Base-by-base conservation (phyloP, 345 rosid genomes). In the Ceriops tagal region DNA sequence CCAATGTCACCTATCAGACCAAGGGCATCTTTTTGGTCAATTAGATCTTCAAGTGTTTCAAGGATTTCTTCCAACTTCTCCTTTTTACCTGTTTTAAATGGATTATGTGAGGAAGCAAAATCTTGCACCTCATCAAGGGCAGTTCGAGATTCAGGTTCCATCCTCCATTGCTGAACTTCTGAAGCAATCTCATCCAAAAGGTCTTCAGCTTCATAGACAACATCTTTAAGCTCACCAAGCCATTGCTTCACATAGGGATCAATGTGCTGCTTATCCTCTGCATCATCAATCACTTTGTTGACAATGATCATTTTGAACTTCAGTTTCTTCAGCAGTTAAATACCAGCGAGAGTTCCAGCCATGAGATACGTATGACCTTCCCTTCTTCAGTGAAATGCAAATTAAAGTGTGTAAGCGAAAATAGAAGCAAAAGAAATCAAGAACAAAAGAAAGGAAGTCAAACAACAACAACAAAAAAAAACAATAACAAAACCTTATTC, bases 191-290 rank as follows among this genome's bases (percentile, higher is more conserved):
- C 74, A 1, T 75, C 78, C 24, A 75, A 19, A 1, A 75, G 22
- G 43, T 75, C 78, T 51, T 75, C 74, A 5, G 74, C 78, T 56
- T 69, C 74, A 64, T 64, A 75, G 8, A 52, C 52, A 57, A 70
- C 62, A 28, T 70, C 55, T 59, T 64, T 64, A 21, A 70, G 64
- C 28, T 69, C 71, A 37, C 64, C 56, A 35, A 69, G 65, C 78
- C 78, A 70, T 2, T 64, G 35, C 53, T 21, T 21, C 20, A 69
- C 65, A 19, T 22, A 26, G 3, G 30, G 8, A 13, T 52, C 24
- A 5, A 32, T 58, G 6, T 64, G 49, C 62, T 65, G 67, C 70
- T 63, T 75, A 56, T 75, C 71, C 66, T 69, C 70, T 28, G 78
- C 74, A 39, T 70, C 70, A 32, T 64, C 70, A 8, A 75, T 61